A percentile compares a stretch with the other conserved stretches of the same genome.
Evolutionary conservation across 208 protist species (phyloP).

Genomic region (Wallacemonas sp.): DNA sequence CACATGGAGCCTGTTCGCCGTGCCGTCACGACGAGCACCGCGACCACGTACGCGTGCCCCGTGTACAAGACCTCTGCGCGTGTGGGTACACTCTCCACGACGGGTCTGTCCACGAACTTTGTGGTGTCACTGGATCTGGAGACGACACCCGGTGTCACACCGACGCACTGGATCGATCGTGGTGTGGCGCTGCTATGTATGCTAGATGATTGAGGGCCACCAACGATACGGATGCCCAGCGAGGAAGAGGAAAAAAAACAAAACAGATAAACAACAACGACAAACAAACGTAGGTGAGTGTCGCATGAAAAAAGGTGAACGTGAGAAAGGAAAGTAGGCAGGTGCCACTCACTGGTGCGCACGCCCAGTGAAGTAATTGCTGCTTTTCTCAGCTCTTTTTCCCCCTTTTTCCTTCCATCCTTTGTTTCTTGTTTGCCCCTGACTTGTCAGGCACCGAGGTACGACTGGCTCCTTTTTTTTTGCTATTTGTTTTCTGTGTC

Average conservation of each 20-base stretch:
- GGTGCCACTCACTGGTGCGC: too few relatives aligned
- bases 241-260: not conserved
- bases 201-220: constrained; percentile 76
- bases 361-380: too few relatives aligned
- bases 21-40: constrained; percentile 24
- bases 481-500: not conserved
- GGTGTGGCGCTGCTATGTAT: constrained; percentile 93
- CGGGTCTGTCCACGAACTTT: constrained; percentile 92
- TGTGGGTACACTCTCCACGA: constrained; percentile 89
- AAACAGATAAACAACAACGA: not conserved
- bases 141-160: constrained; percentile 23
- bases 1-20: constrained; percentile 83
- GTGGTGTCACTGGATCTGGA: constrained; percentile 86
- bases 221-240: too few relatives aligned
- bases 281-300: too few relatives aligned
- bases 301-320: too few relatives aligned
- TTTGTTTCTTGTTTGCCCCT: not conserved
- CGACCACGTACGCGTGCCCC: constrained; percentile 79
- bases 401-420: not conserved
- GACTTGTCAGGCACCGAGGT: too few relatives aligned
- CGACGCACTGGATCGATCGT: constrained; percentile 91
- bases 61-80: constrained; percentile 93
- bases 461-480: too few relatives aligned
- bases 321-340: too few relatives aligned
- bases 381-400: not conserved